Percentiles rank a stretch among this genome's conserved stretches.
phyloP scores from a whole-genome alignment of 805 yeast genomes.

The Myxozyma melibiosi region DNA sequence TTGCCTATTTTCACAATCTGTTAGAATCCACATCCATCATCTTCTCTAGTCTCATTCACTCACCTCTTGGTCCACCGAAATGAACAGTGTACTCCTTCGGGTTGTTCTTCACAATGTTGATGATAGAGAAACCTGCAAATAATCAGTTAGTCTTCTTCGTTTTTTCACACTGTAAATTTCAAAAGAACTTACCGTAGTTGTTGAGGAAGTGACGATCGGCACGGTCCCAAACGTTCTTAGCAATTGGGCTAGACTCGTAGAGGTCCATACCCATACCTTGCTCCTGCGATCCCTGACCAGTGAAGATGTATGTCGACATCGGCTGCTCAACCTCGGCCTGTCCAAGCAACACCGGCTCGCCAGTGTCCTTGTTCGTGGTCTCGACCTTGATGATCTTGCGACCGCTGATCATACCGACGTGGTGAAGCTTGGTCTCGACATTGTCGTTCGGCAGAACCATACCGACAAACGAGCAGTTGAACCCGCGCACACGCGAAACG shows the following conservation, averaged over 20 bases:
- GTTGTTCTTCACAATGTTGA: constrained; percentile 92
- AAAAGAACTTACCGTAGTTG: constrained; percentile 54
- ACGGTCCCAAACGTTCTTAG: constrained; percentile 94
- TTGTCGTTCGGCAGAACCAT: constrained; percentile 97
- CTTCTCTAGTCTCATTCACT: no score
- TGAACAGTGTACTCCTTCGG: constrained; percentile 94
- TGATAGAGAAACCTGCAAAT: constrained; percentile 79
- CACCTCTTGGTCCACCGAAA: constrained; percentile 96
- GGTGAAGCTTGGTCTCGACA: constrained; percentile 84
- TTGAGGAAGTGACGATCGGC: constrained; percentile 91
- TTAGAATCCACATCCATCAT: no score
- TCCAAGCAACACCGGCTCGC: constrained; percentile 76
- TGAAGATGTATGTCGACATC: constrained; percentile 91
- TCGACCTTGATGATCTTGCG: constrained; percentile 94
- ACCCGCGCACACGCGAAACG: constrained; percentile 93
- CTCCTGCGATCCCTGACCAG: constrained; percentile 99
- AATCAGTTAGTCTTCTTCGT: background rate
- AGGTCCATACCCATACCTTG: constrained; percentile 99
- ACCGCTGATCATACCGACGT: constrained; percentile 98
- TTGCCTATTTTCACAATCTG: constrained; percentile 46
- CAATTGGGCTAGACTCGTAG: constrained; percentile 86
- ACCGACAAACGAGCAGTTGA: constrained; percentile 85
- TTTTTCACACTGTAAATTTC: background rate
- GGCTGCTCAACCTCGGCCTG: constrained; percentile 99
- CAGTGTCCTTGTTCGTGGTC: constrained; percentile 80